Base-by-base conservation (phyloP, 129 eudicot species). In the Artemisia annua region DNA sequence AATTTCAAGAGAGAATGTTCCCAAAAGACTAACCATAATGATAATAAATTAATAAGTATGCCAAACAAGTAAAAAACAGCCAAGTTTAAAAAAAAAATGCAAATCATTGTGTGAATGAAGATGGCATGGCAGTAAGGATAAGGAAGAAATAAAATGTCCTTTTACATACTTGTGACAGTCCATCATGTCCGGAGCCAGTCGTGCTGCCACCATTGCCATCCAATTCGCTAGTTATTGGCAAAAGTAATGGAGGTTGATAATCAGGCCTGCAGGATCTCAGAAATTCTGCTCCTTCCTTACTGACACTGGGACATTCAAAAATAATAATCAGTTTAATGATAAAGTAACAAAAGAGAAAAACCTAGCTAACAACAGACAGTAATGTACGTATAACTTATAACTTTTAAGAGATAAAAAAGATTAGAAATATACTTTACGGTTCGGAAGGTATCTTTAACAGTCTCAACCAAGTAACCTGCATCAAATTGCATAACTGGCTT, bases 391-490 rank as follows among this genome's bases (percentile, higher is more conserved):
- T 24, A 44, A 1, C 15, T 77, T 55, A 20, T 5, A 16, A 57
- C 44, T 24, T 7, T 11, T 8, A 19, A 71, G 43, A 14, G 17
- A 46, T 3, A 54, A 68, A 57, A 26, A 63, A 28, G 66, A 66
- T 39, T 22, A 72, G 48, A 30, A 55, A 70, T 64, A 19, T 76
- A 85, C 98, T 96, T 92, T 53, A 89, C 83, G 52, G 87, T 77
- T 78, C 83, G 80, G 64, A 75, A 89, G 22, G 85, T 44, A 67
- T 87, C 94, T 28, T 69, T 85, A 65, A 87, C 72, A 65, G 83
- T 89, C 83, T 92, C 96, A 48, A 70, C 82, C 87, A 92, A 75
- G 87, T 87, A 92, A 75, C 86, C 98, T 92, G 95, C 87, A 85
- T 63, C 75, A 83, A 64, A 68, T 56, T 55, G 58, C 16, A 67